Evolutionary conservation across 2,329 filamentous ascomycete genomes (phyloP).

Genomic region (Paraconiothyrium brasiliense): DNA sequence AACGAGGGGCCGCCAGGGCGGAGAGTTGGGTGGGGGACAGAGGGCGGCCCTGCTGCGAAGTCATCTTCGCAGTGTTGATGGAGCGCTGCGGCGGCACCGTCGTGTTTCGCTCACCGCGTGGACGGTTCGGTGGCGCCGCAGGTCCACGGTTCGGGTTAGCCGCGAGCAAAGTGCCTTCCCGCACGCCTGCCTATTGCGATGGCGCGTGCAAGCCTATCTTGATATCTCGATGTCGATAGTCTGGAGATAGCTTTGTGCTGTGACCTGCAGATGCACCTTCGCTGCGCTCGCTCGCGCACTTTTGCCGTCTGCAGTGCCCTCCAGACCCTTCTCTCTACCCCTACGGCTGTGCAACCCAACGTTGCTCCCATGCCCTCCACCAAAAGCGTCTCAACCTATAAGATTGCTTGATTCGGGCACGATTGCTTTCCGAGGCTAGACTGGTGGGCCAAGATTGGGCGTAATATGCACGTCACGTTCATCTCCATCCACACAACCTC

Average conservation of each 20-base stretch:
- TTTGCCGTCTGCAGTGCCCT: background rate
- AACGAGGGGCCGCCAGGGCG: conserved; percentile 26
- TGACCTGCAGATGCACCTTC: background rate
- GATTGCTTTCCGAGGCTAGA: conserved; percentile 4
- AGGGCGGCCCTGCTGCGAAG: conserved; percentile 23
- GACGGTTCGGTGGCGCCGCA: conserved; percentile 10
- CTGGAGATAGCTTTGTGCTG: background rate
- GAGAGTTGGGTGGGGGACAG: conserved; percentile 29
- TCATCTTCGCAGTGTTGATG: conserved; percentile 44
- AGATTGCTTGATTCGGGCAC: conserved; percentile 1
- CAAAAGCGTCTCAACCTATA: background rate
- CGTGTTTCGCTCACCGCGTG: conserved; percentile 34
- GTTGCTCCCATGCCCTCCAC: background rate
- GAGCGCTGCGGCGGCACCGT: conserved; percentile 36
- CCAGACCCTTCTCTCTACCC: background rate
- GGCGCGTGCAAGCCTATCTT: conserved; percentile 7
- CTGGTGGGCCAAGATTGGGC: conserved; percentile 6
- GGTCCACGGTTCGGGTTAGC: conserved; percentile 1
- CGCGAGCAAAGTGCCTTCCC: conserved; percentile 1
- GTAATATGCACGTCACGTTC: background rate
- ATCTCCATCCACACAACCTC: background rate
- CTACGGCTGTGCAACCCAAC: background rate
- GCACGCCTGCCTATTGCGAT: background rate
- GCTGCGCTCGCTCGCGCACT: background rate
- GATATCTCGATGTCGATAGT: conserved; percentile 8